phyloP scores from a whole-genome alignment of 2,329 filamentous ascomycete species.

The Scedosporium apiospermum region DNA sequence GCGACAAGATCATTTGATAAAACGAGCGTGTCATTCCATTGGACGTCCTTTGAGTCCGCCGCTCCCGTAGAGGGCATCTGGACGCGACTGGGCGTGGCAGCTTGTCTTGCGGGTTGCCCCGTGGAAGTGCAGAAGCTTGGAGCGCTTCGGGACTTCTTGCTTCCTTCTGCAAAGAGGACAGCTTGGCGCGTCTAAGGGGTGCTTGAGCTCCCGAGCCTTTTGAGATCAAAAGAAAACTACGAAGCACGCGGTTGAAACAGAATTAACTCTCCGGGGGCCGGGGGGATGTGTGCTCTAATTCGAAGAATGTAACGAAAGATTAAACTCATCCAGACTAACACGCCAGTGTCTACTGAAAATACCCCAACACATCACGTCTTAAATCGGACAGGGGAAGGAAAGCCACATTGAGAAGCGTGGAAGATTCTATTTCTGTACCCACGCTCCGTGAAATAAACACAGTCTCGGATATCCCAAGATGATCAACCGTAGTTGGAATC shows the following conservation, averaged over 20 bases:
- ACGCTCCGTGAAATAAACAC: neutral
- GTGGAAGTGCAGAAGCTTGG: neutral
- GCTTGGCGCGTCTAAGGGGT: neutral
- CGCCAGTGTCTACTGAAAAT: neutral
- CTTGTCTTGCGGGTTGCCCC: neutral
- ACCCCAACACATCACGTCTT: neutral
- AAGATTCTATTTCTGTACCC: neutral
- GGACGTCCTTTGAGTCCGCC: neutral
- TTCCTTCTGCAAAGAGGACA: neutral
- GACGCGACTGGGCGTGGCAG: neutral
- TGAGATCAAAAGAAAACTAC: neutral
- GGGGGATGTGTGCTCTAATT: neutral
- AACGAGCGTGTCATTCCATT: neutral
- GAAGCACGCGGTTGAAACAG: neutral
- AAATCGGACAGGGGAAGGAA: neutral
- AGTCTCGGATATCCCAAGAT: neutral
- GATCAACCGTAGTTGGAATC: neutral
- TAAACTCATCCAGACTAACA: too few species aligned
- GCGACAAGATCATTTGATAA: neutral
- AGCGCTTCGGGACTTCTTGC: neutral
- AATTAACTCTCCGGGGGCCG: neutral
- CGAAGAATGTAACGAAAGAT: too few species aligned
- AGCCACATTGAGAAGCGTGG: neutral
- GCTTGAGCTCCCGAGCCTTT: neutral
- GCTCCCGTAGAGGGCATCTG: neutral